These are phyloP conservation scores for Citrus cavaleriei DNA, from an alignment of 345 rosid species.

Conservation along the genomic window DNA sequence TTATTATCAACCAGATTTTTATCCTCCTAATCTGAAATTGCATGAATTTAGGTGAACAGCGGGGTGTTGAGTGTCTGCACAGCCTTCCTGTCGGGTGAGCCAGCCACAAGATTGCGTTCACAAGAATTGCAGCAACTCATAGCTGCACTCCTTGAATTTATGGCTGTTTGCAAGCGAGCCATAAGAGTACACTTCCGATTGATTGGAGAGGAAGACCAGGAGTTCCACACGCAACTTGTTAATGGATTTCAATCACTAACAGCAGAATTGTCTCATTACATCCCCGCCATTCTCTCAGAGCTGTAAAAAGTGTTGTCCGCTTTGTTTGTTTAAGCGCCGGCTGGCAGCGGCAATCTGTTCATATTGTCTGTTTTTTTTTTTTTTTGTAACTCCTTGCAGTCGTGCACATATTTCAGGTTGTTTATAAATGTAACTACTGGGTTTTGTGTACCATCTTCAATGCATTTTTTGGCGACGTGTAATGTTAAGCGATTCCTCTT, in stretches of 20 bases:
- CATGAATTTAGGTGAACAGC: constrained; percentile 79
- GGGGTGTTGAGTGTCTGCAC: constrained; percentile 98
- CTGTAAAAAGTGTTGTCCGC: constrained; percentile 36
- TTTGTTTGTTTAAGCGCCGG: neutral
- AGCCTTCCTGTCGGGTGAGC: constrained; percentile 97
- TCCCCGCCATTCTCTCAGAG: constrained; percentile 97
- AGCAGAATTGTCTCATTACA: constrained; percentile 93
- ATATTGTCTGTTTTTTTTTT: neutral
- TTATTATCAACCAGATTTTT: neutral
- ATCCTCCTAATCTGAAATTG: neutral
- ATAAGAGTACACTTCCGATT: constrained; percentile 88
- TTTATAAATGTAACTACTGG: constrained; percentile 13
- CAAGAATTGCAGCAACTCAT: constrained; percentile 98
- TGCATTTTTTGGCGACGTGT: neutral
- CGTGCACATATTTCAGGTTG: constrained; percentile 15
- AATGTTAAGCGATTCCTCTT: neutral
- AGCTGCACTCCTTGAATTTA: constrained; percentile 94
- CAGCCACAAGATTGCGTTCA: constrained; percentile 90
- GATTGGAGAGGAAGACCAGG: constrained; percentile 98
- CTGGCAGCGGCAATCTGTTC: neutral
- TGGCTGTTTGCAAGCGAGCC: constrained; percentile 99
- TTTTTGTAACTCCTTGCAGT: neutral
- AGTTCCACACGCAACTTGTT: constrained; percentile 97
- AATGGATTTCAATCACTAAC: constrained; percentile 98
- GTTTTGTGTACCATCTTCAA: constrained; percentile 10